Percentiles rank a stretch among this genome's conserved stretches.
Evolutionary conservation across 495 filamentous ascomycete species (phyloP).

Genomic region (Thozetella sp.): DNA sequence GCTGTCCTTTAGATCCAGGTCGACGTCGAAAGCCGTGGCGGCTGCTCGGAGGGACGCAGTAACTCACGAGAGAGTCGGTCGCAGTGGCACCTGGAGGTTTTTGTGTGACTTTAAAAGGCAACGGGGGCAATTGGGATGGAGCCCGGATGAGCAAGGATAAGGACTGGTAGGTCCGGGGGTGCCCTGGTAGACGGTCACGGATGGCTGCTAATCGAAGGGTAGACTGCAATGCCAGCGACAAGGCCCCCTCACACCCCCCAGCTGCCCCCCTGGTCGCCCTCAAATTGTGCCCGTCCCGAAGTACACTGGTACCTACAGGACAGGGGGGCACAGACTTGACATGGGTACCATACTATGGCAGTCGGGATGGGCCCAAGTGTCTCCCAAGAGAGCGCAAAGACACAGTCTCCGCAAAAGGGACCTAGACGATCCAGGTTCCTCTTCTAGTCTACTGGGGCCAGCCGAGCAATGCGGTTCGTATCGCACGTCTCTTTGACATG

Average conservation of each 20-base stretch:
- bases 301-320: not conserved
- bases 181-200: slow-evolving; percentile 29
- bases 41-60: slow-evolving; percentile 18
- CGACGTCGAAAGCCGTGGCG: slow-evolving; percentile 16
- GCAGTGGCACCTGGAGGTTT: slow-evolving; percentile 48
- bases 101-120: slow-evolving; percentile 54
- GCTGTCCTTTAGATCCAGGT: slow-evolving; percentile 8
- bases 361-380: slow-evolving; percentile 6
- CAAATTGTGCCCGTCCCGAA: slow-evolving; percentile 4
- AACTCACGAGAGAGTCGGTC: slow-evolving; percentile 44
- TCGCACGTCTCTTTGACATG: not conserved
- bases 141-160: slow-evolving; percentile 34
- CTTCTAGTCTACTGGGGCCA: too few species aligned
- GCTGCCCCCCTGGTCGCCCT: slow-evolving; percentile 21
- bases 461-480: not conserved
- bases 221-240: slow-evolving; percentile 30
- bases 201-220: slow-evolving; percentile 34
- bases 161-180: slow-evolving; percentile 28
- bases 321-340: slow-evolving; percentile 6
- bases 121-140: slow-evolving; percentile 35
- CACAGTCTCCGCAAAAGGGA: slow-evolving; percentile 7
- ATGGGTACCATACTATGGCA: not conserved
- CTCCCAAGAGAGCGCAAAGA: slow-evolving; percentile 3
- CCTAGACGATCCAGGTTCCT: too few species aligned
- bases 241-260: not conserved